phyloP scores from a whole-genome alignment of 73 alveolate species.

The Tetrahymena elliotti region DNA sequence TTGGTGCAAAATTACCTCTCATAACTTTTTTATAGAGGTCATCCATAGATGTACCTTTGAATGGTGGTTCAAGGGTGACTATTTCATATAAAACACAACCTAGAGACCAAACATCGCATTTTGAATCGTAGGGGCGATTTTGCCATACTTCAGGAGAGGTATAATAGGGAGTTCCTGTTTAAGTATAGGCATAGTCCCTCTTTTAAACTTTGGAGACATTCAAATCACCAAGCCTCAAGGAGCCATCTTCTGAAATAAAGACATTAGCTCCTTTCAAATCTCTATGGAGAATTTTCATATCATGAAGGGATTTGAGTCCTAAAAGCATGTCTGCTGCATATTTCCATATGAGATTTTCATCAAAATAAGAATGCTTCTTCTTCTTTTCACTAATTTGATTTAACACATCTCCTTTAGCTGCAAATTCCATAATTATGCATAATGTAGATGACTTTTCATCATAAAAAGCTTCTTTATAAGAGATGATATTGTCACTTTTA shows the following conservation, averaged over 20 bases:
- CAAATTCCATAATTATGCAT: constrained; percentile 91
- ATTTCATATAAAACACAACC: constrained; percentile 65
- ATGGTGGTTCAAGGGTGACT: constrained; percentile 61
- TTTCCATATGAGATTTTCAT: constrained; percentile 83
- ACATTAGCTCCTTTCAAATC: constrained; percentile 70
- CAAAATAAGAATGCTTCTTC: constrained; percentile 67
- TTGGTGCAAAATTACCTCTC: constrained; percentile 18
- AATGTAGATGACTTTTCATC: constrained; percentile 54
- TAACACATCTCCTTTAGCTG: constrained; percentile 87
- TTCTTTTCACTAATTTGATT: constrained; percentile 62
- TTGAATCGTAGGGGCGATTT: constrained; percentile 48
- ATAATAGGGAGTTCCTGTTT: constrained; percentile 64
- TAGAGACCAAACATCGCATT: constrained; percentile 59
- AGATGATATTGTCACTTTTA: constrained; percentile 18
- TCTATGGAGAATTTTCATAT: constrained; percentile 50
- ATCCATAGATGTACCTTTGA: constrained; percentile 68
- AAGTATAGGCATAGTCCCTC: constrained; percentile 46
- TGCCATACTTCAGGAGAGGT: constrained; percentile 65
- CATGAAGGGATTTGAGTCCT: constrained; percentile 57
- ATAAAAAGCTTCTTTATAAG: constrained; percentile 41
- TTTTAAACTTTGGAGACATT: constrained; percentile 59
- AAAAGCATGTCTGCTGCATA: constrained; percentile 22
- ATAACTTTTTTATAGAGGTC: constrained; percentile 45
- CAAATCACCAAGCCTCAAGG: constrained; percentile 59
- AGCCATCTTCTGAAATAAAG: constrained; percentile 67